These are phyloP conservation scores for Linderniella brevidens DNA, from an alignment of 257 asterid species.

Conservation along the genomic window DNA sequence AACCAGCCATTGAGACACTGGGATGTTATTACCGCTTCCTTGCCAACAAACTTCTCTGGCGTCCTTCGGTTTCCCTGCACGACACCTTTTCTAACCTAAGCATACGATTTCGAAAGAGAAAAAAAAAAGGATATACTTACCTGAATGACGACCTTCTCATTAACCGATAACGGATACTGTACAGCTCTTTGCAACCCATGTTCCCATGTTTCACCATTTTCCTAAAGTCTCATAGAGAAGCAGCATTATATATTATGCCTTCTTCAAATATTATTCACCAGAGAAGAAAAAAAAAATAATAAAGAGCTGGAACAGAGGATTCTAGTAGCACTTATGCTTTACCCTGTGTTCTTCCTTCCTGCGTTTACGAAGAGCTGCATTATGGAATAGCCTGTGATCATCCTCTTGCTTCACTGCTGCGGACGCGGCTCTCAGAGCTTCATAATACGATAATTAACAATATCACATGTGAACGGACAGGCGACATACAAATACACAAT, in stretches of 20 bases:
- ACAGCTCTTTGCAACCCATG: conserved; percentile 52
- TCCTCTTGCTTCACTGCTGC: conserved; percentile 88
- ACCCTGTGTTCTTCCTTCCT: conserved; percentile 88
- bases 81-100: conserved; percentile 6
- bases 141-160: conserved; percentile 84
- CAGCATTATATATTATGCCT: background rate
- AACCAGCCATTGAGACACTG: conserved; percentile 98
- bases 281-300: conserved; percentile 4
- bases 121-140: conserved; percentile 20
- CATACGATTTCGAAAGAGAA: conserved; percentile 7
- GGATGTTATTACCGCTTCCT: conserved; percentile 87
- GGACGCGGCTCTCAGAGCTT: conserved; percentile 95
- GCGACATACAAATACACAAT: no score
- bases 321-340: no score
- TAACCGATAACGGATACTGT: conserved; percentile 79
- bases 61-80: conserved; percentile 96
- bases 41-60: conserved; percentile 93
- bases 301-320: conserved; percentile 8
- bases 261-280: background rate
- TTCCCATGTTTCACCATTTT: conserved; percentile 61
- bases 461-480: no score
- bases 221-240: conserved; percentile 46
- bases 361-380: conserved; percentile 77
- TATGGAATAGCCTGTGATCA: conserved; percentile 83
- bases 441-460: no score